These are phyloP conservation scores for Beauveria varroae DNA, from an alignment of 2,329 filamentous ascomycete species.

Conservation along the genomic window DNA sequence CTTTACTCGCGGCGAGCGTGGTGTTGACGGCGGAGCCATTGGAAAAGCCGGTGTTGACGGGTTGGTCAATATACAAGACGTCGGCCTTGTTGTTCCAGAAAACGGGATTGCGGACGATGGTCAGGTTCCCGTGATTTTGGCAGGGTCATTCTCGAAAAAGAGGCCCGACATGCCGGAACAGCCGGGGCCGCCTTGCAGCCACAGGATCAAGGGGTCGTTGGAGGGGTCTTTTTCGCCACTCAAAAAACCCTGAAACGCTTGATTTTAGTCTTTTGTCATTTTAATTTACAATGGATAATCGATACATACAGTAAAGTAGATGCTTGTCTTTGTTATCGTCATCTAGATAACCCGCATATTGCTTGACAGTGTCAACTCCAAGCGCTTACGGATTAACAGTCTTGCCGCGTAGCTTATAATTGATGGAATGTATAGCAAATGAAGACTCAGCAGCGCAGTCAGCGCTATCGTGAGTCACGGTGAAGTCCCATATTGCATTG, in stretches of 20 bases:
- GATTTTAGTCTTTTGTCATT: no score
- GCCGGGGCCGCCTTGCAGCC: constrained; percentile 92
- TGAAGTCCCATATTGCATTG: not conserved
- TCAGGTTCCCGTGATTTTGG: constrained; percentile 74
- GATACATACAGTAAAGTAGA: constrained; percentile 73
- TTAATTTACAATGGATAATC: not conserved
- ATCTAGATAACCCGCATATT: constrained; percentile 96
- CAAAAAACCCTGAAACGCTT: constrained; percentile 64
- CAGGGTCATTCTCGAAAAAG: constrained; percentile 96
- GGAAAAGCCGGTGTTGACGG: constrained; percentile 96
- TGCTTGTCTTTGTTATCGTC: constrained; percentile 97
- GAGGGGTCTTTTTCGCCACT: constrained; percentile 96
- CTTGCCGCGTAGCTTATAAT: not conserved
- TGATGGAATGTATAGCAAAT: no score
- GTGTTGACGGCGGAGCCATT: constrained; percentile 88
- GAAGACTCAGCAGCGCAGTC: not conserved
- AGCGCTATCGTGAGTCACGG: not conserved
- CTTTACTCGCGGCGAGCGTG: constrained; percentile 93
- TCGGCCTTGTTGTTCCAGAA: constrained; percentile 63
- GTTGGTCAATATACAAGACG: constrained; percentile 74
- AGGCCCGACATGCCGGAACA: constrained; percentile 95
- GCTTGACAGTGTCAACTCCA: constrained; percentile 88
- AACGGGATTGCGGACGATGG: constrained; percentile 76
- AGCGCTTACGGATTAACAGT: constrained; percentile 69
- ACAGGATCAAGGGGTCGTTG: constrained; percentile 92